A percentile compares a stretch with the other conserved stretches of the same genome.
phyloP scores from a whole-genome alignment of 2,329 filamentous ascomycete species.

The Xylaria sp. region DNA sequence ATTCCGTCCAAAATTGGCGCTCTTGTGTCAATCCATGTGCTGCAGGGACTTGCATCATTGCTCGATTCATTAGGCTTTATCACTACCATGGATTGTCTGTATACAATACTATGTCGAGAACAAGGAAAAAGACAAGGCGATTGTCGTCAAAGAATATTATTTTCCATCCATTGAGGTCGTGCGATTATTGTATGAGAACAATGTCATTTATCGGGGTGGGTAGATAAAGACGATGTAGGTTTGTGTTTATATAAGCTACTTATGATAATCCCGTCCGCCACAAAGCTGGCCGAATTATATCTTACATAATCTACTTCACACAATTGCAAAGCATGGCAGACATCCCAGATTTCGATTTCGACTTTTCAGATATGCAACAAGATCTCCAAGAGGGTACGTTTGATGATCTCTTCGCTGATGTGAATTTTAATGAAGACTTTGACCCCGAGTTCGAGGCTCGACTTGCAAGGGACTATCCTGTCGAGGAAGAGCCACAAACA shows the following conservation, averaged over 20 bases:
- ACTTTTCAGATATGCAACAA: background rate
- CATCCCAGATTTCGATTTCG: background rate
- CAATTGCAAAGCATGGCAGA: slow-evolving; percentile 14
- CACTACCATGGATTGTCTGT: slow-evolving; percentile 2
- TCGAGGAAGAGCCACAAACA: background rate
- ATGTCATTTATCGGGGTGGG: background rate
- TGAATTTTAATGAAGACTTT: slow-evolving; percentile 14
- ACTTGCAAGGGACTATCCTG: slow-evolving; percentile 13
- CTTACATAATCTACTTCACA: background rate
- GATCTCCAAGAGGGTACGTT: background rate
- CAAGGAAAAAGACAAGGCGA: slow-evolving; percentile 1
- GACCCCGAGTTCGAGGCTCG: slow-evolving; percentile 14
- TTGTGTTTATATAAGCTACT: background rate
- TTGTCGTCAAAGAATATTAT: slow-evolving; percentile 12
- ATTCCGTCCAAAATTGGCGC: background rate
- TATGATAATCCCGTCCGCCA: background rate
- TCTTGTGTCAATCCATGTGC: background rate
- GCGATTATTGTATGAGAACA: slow-evolving; percentile 11
- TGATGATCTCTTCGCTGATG: slow-evolving; percentile 5
- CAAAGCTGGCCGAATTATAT: background rate
- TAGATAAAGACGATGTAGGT: slow-evolving; percentile 12
- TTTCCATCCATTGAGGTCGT: background rate
- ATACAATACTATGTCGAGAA: background rate
- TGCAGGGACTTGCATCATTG: background rate
- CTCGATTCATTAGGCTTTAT: slow-evolving; percentile 14